phyloP scores from a whole-genome alignment of 495 filamentous ascomycete genomes.

The Corynascus novoguineensis region DNA sequence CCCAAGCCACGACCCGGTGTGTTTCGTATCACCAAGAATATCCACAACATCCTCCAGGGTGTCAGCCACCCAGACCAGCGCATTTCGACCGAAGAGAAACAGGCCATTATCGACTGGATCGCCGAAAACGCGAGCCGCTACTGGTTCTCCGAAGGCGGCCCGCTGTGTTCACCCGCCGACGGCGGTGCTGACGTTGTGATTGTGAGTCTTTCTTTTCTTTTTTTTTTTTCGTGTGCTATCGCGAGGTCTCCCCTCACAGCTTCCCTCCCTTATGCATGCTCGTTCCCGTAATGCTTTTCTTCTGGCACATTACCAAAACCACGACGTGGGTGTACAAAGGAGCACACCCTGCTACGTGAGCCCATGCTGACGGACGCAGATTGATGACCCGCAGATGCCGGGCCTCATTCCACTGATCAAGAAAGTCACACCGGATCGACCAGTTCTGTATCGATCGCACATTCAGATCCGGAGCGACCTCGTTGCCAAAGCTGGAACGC shows the following conservation, averaged over 20 bases:
- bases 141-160: conserved; percentile 66
- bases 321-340: conserved; percentile 5
- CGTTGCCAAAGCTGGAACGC: conserved; percentile 52
- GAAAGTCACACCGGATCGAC: conserved; percentile 61
- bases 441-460: conserved; percentile 76
- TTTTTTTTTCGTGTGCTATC: not conserved
- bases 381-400: conserved; percentile 89
- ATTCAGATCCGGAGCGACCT: conserved; percentile 81
- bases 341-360: not conserved
- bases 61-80: conserved; percentile 60
- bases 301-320: conserved; percentile 11
- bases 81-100: conserved; percentile 55
- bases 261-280: not conserved
- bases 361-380: conserved; percentile 32
- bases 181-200: conserved; percentile 78
- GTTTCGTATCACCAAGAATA: conserved; percentile 83
- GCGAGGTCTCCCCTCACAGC: conserved; percentile 10
- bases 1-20: conserved; percentile 80
- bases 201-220: conserved; percentile 35
- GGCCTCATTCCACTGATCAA: conserved; percentile 74
- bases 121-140: conserved; percentile 70
- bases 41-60: conserved; percentile 90
- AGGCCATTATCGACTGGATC: conserved; percentile 64
- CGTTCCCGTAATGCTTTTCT: conserved; percentile 3
- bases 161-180: conserved; percentile 57